phyloP scores from a whole-genome alignment of 805 yeast genomes.

The Nadsonia fulvescens region DNA sequence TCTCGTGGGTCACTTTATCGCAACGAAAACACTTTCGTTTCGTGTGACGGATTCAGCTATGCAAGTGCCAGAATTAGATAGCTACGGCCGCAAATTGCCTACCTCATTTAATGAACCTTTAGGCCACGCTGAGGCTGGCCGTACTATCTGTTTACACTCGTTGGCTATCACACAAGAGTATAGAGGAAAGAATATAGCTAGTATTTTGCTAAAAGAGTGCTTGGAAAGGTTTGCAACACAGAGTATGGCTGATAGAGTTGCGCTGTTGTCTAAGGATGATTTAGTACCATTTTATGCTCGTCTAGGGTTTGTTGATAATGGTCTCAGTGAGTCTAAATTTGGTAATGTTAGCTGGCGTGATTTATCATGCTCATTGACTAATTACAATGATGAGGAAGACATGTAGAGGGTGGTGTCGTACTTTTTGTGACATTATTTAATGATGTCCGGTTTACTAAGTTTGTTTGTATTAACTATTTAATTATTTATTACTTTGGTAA shows the following conservation, averaged over 20 bases:
- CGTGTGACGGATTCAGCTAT: conserved; percentile 40
- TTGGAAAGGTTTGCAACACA: conserved; percentile 79
- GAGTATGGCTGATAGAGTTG: conserved; percentile 62
- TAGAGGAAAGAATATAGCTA: conserved; percentile 69
- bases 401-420: neutral
- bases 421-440: conserved; percentile 1
- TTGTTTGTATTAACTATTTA: neutral
- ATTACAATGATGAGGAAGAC: conserved; percentile 9
- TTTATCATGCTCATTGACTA: conserved; percentile 9
- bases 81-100: conserved; percentile 12
- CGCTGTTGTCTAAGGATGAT: conserved; percentile 51
- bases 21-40: conserved; percentile 41
- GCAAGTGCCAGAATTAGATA: conserved; percentile 32
- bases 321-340: conserved; percentile 9
- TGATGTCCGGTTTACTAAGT: neutral
- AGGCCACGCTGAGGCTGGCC: conserved; percentile 65
- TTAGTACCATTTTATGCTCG: conserved; percentile 63
- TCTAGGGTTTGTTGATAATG: conserved; percentile 61
- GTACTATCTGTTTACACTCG: conserved; percentile 65
- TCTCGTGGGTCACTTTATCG: conserved; percentile 64
- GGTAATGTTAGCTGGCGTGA: conserved; percentile 13
- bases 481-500: neutral
- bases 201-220: conserved; percentile 71
- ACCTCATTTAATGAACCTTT: conserved; percentile 11
- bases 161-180: conserved; percentile 60